Base-by-base conservation (phyloP, 1,284 basidiomycete genomes). In the Albatrellus sp. region DNA sequence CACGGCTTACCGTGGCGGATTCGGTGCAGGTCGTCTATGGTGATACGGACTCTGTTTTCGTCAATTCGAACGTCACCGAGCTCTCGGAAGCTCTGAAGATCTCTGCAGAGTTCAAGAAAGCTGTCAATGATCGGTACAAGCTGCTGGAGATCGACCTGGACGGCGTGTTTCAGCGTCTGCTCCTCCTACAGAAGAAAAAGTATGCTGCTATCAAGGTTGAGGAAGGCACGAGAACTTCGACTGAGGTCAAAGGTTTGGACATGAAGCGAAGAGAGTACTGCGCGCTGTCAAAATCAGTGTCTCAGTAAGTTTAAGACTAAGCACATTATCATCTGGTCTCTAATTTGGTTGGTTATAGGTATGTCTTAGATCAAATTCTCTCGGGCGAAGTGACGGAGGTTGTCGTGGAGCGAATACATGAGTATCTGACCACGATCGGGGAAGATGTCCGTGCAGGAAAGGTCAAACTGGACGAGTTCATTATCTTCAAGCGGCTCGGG, bases 231-330 rank as follows among this genome's bases (percentile, higher is more conserved):
- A 72, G 77, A 46, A 86, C 83, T 7, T 77, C 75, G 6, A 86
- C 78, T 1, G 96, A 99, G 60, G 73, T 98, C 62, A 99, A 98
- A 61, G 96, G 96, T 65, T 68, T 99, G 30, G 96, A 99, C 63
- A 98, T 98, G 96, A 98, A 98, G 65, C 80, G 96, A 41, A 72
- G 96, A 68, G 96, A 98, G 61, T 99, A 91, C 63, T 96, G 86
- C 54, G 75, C 77, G 3, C 64, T 99, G 38, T 94, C 90, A 2
- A 99, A 98, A 67, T 81, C 80, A 44, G 83, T 92, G 13, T 98
- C 92, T 1, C 81, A 86, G 89, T 94, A 54, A 52, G 88, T 72
- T 11, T 5, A 4, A 13, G 4, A 8, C 14, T 33, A 4, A n/a
- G 2, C 28, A 10, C n/a, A 30, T 32, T 37, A 5, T 5, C 8